Percentiles rank a stretch among this genome's conserved stretches.
Conservation (phyloP, 495 filamentous ascomycete genomes). For the Daldinia bambusicola region DNA sequence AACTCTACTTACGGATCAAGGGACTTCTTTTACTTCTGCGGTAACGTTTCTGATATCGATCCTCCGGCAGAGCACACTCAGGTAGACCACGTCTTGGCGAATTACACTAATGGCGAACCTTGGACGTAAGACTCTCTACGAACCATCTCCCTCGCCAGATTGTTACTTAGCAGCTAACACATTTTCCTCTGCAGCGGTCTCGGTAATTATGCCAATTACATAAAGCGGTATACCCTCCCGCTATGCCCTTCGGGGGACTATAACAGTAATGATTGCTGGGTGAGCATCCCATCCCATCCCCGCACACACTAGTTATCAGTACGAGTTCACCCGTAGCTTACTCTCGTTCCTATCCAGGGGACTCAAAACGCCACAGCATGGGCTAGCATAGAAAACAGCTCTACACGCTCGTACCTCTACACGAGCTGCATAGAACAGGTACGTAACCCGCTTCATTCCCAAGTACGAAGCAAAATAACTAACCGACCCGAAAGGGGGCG, state of each 20-base stretch:
- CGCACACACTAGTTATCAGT: neutral
- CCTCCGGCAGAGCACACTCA: slow-evolving; percentile 54
- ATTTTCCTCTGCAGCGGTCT: slow-evolving; percentile 39
- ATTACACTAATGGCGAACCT: slow-evolving; percentile 59
- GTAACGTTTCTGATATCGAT: slow-evolving; percentile 59
- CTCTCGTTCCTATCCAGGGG: slow-evolving; percentile 23
- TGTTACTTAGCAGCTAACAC: slow-evolving; percentile 4
- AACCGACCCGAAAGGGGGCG: slow-evolving; percentile 43
- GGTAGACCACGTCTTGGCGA: slow-evolving; percentile 54
- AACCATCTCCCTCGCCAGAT: neutral
- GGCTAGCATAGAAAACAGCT: slow-evolving; percentile 51
- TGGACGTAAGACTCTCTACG: slow-evolving; percentile 51
- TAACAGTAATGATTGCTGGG: slow-evolving; percentile 57
- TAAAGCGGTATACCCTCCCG: slow-evolving; percentile 55
- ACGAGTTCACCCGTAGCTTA: neutral
- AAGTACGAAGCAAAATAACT: neutral
- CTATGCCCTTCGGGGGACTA: slow-evolving; percentile 55
- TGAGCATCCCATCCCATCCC: slow-evolving; percentile 20
- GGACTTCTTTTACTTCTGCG: slow-evolving; percentile 62
- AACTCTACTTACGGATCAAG: slow-evolving; percentile 47
- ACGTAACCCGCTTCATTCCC: neutral
- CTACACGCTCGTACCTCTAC: slow-evolving; percentile 58
- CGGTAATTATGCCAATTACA: slow-evolving; percentile 59
- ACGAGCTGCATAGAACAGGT: slow-evolving; percentile 58
- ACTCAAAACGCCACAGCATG: slow-evolving; percentile 49